Conservation (phyloP, 106 monocot genomes). For the Allium sativum region DNA sequence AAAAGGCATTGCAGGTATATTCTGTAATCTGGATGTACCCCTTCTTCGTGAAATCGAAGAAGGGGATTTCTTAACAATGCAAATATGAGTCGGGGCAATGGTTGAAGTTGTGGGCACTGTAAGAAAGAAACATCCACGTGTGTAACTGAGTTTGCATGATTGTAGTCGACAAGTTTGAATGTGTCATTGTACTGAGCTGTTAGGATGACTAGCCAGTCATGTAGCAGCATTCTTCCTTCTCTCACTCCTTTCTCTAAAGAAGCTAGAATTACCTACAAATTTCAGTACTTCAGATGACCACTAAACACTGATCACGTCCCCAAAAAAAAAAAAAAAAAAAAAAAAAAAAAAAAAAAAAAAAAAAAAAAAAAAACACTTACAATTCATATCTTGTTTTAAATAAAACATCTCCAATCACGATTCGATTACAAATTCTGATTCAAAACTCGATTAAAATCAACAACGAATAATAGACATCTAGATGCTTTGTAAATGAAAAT, state of each 20-base stretch:
- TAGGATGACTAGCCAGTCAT: constrained; percentile 96
- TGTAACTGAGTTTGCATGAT: constrained; percentile 27
- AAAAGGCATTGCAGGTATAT: constrained; percentile 93
- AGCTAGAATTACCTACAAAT: constrained; percentile 68
- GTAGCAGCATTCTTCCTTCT: constrained; percentile 80
- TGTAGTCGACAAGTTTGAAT: constrained; percentile 33
- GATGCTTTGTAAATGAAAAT: no score
- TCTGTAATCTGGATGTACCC: constrained; percentile 90
- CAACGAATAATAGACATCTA: no score
- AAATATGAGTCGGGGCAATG: constrained; percentile 83
- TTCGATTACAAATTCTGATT: no score
- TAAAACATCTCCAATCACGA: no score
- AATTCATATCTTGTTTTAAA: no score
- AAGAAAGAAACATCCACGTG: constrained; percentile 61
- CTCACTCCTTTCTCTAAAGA: constrained; percentile 94
- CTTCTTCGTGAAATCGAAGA: constrained; percentile 93
- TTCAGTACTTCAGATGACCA: no score
- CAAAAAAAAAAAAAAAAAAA: no score
- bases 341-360: no score
- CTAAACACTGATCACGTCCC: no score
- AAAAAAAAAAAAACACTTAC: no score
- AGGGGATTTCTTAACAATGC: constrained; percentile 83
- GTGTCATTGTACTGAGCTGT: constrained; percentile 78
- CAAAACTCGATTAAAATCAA: no score
- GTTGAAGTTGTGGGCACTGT: constrained; percentile 82